A percentile compares a stretch with the other conserved stretches of the same genome.
Evolutionary conservation across 2,329 filamentous ascomycete species (phyloP).

Genomic region (Cercospora citrullina): DNA sequence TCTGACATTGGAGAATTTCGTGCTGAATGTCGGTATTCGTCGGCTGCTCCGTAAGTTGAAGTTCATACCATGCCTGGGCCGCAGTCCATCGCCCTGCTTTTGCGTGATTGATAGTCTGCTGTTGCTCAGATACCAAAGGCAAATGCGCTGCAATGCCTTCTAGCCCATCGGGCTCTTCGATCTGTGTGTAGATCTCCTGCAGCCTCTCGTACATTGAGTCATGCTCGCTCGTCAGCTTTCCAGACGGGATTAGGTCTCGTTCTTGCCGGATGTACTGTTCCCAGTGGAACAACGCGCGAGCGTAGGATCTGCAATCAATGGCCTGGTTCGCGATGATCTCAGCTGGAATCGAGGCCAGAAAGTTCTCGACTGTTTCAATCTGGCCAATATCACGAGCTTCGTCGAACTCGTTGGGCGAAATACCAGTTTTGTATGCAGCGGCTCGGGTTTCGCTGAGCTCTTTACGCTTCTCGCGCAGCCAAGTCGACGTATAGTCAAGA

Average conservation of each 20-base stretch:
- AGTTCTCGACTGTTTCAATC: conserved; percentile 67
- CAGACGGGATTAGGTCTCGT: conserved; percentile 44
- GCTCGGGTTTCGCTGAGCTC: conserved; percentile 42
- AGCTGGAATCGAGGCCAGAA: conserved; percentile 68
- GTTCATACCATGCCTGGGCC: conserved; percentile 96
- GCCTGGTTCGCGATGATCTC: conserved; percentile 78
- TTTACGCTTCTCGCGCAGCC: conserved; percentile 77
- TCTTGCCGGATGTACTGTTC: conserved; percentile 78
- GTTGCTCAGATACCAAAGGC: conserved; percentile 83
- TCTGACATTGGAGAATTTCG: conserved; percentile 82
- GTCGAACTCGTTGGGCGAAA: conserved; percentile 50
- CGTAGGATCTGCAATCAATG: conserved; percentile 90
- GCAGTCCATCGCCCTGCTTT: conserved; percentile 93
- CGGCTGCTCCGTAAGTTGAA: conserved; percentile 78
- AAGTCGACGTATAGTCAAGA: conserved; percentile 87
- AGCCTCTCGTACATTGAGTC: conserved; percentile 61
- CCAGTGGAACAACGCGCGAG: conserved; percentile 88
- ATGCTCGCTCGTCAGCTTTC: conserved; percentile 42
- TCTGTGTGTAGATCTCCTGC: conserved; percentile 93
- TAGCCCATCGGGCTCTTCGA: conserved; percentile 95
- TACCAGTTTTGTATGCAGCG: conserved; percentile 47
- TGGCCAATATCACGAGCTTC: conserved; percentile 55
- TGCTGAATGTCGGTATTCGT: conserved; percentile 75
- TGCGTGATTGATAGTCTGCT: conserved; percentile 87
- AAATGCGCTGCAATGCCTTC: conserved; percentile 91